Conservation (phyloP, 352 stramenopile species). For the Phytopythium chamaehyphon region DNA sequence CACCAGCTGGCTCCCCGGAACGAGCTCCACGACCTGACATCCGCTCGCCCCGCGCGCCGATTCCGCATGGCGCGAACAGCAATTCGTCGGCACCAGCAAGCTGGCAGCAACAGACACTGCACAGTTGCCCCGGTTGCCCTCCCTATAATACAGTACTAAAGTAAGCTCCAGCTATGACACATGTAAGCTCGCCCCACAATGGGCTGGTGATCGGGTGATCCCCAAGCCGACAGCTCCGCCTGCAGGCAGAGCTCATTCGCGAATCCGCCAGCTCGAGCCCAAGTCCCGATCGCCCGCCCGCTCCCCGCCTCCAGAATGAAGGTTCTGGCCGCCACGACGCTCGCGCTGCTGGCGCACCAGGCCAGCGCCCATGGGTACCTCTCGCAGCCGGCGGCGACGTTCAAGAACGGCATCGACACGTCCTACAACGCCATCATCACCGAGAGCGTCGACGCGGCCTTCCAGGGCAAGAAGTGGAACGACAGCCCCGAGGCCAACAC, state of each 20-base stretch:
- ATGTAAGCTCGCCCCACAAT: too few species aligned
- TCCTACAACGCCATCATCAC: slow-evolving; percentile 28
- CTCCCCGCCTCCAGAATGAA: neutral
- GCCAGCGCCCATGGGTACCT: slow-evolving; percentile 38
- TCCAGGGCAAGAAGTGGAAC: slow-evolving; percentile 30
- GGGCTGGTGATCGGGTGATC: too few species aligned
- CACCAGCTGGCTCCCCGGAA: too few species aligned
- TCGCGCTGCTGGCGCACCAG: slow-evolving; percentile 16
- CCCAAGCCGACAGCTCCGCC: too few species aligned
- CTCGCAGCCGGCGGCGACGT: slow-evolving; percentile 26
- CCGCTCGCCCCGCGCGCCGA: neutral
- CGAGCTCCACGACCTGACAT: too few species aligned
- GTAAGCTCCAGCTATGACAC: too few species aligned
- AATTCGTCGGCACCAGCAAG: too few species aligned
- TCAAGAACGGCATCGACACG: slow-evolving; percentile 26
- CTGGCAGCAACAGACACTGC: too few species aligned
- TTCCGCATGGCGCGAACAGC: neutral
- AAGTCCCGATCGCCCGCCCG: neutral
- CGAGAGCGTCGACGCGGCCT: slow-evolving; percentile 19
- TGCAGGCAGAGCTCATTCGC: slow-evolving; percentile 2
- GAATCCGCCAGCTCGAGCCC: slow-evolving; percentile 1
- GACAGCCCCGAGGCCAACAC: slow-evolving; percentile 28
- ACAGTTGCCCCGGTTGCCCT: too few species aligned
- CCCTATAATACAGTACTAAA: too few species aligned
- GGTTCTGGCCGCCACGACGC: slow-evolving; percentile 16